Conservation (phyloP, 2,329 filamentous ascomycete genomes). For the Hymenoscyphus scutula region DNA sequence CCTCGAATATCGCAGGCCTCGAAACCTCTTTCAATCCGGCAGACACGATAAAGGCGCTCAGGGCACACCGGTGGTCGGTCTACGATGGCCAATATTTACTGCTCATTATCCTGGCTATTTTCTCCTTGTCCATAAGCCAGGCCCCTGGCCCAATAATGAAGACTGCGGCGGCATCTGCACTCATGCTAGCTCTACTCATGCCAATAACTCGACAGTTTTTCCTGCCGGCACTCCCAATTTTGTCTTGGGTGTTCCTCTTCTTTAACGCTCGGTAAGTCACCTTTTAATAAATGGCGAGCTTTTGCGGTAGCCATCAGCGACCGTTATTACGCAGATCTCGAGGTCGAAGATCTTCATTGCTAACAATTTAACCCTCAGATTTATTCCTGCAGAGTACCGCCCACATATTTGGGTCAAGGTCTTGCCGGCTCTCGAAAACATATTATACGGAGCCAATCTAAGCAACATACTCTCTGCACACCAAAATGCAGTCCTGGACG, state of each 20-base stretch:
- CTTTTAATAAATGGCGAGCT: neutral
- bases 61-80: slow-evolving; percentile 74
- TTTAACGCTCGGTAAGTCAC: slow-evolving; percentile 67
- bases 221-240: slow-evolving; percentile 79
- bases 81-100: slow-evolving; percentile 85
- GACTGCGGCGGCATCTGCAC: slow-evolving; percentile 64
- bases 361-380: slow-evolving; percentile 51
- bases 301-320: slow-evolving; percentile 15
- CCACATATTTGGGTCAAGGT: slow-evolving; percentile 96
- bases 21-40: slow-evolving; percentile 79
- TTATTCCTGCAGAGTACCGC: slow-evolving; percentile 83
- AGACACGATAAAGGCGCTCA: slow-evolving; percentile 73
- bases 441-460: slow-evolving; percentile 91
- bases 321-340: slow-evolving; percentile 13
- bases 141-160: slow-evolving; percentile 75
- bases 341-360: slow-evolving; percentile 12
- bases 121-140: slow-evolving; percentile 80
- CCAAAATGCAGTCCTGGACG: slow-evolving; percentile 76
- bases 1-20: slow-evolving; percentile 71
- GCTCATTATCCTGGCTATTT: slow-evolving; percentile 71
- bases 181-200: slow-evolving; percentile 70
- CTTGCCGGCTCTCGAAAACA: slow-evolving; percentile 90
- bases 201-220: slow-evolving; percentile 90
- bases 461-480: slow-evolving; percentile 94
- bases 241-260: slow-evolving; percentile 86